Evolutionary conservation across 2,329 filamentous ascomycete species (phyloP), one percentile per base, ranked within the genome.

Genomic region (Sarocladiaceae sp.): DNA sequence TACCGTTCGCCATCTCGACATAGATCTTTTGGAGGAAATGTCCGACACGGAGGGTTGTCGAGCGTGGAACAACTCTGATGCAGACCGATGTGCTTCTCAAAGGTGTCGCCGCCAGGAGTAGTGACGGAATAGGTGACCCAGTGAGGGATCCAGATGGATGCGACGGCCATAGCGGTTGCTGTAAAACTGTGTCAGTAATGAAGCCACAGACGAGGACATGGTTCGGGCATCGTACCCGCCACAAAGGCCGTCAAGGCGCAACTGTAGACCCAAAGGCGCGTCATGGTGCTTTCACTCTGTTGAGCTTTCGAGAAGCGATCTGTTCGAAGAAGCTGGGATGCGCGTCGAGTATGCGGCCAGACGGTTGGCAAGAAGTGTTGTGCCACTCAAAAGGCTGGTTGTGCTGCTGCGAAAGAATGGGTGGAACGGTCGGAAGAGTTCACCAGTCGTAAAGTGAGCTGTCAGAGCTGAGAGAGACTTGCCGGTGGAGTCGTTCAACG

Each of bases 61-160:
- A 88, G 73, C 53, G 82, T 87, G 51, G 86, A 88, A 71, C 93
- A 99, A 65, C 83, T 84, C 60, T 79, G 80, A 70, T 96, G 88
- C 42, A 99, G 82, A 54, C 93, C 93, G 64, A 91, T 83, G 56
- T 79, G 80, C 59, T 83, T 80, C 57, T 73, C 72, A 57, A 77
- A 73, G 31, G 65, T 72, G 54, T 71, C 69, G 62, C 75, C 74
- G 31, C 69, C 63, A 49, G 74, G 68, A 17, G 74, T 73, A 7
- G 73, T 74, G 37, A 82, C 79, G 39, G 77, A 71, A 66, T 82
- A 90, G 52, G 78, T 77, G 49, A 91, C 73, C 88, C 89, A 94
- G 67, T 82, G 74, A 15, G 88, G 86, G 44, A 86, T 75, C 55
- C 82, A 71, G 59, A 90, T 87, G 52, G 87, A 80, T 36, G 81